phyloP scores from a whole-genome alignment of 345 rosid genomes.

The Hevea brasiliensis region DNA sequence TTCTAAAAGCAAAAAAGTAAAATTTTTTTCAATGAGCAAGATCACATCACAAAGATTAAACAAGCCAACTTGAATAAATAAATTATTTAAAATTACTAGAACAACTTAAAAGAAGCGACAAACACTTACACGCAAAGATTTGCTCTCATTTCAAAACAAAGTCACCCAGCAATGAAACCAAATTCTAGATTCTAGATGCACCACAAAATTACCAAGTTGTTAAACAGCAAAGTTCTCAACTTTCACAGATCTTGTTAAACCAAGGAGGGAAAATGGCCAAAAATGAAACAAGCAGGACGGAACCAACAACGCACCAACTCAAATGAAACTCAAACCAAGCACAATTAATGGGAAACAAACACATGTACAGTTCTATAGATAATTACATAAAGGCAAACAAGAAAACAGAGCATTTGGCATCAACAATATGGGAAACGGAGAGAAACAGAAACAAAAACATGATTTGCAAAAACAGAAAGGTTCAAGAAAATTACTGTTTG shows the following conservation, averaged over 20 bases:
- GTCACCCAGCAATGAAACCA: not conserved
- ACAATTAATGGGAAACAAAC: not conserved
- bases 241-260: slow-evolving; percentile 12
- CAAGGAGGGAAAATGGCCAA: not conserved
- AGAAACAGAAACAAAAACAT: not conserved
- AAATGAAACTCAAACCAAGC: not conserved
- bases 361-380: no score
- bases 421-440: not conserved
- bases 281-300: not conserved
- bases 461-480: not conserved
- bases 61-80: not conserved
- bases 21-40: not conserved
- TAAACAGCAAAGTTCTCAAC: not conserved
- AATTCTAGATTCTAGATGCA: not conserved
- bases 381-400: not conserved
- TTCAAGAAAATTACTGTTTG: slow-evolving; percentile 22
- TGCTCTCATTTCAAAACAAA: not conserved
- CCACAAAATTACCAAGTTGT: not conserved
- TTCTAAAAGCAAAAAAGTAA: not conserved
- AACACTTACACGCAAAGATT: not conserved
- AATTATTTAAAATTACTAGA: not conserved
- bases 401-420: not conserved
- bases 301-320: not conserved
- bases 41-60: not conserved
- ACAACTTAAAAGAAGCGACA: not conserved